Conservation (phyloP, 805 yeast species). For the Ogataea allantospora region DNA sequence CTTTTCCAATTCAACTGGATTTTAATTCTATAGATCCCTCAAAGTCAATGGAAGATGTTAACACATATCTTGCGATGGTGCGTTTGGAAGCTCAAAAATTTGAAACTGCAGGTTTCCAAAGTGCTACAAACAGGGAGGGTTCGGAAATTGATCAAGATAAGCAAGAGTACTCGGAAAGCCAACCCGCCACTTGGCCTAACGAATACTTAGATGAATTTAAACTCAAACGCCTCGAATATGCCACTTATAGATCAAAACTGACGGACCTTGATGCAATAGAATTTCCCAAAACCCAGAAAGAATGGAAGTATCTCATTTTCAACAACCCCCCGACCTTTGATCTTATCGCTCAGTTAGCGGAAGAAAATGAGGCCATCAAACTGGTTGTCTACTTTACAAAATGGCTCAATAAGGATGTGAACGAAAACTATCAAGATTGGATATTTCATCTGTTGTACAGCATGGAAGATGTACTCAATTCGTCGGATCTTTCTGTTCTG, state of each 20-base stretch:
- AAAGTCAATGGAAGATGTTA: slow-evolving; percentile 25
- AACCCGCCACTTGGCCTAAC: slow-evolving; percentile 1
- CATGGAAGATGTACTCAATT: slow-evolving; percentile 37
- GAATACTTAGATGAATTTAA: slow-evolving; percentile 21
- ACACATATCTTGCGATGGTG: slow-evolving; percentile 35
- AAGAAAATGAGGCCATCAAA: slow-evolving; percentile 35
- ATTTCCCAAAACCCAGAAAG: slow-evolving; percentile 36
- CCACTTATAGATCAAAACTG: slow-evolving; percentile 18
- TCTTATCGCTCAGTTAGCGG: slow-evolving; percentile 33
- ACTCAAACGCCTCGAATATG: slow-evolving; percentile 17
- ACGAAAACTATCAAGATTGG: slow-evolving; percentile 38
- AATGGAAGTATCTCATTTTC: slow-evolving; percentile 43
- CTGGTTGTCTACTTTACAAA: slow-evolving; percentile 41
- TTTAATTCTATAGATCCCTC: slow-evolving; percentile 16
- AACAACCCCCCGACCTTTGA: slow-evolving; percentile 34
- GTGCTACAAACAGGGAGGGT: slow-evolving; percentile 8
- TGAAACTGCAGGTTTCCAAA: slow-evolving; percentile 8
- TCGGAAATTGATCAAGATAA: too few species aligned
- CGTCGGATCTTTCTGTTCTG: slow-evolving; percentile 39
- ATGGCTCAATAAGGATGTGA: slow-evolving; percentile 39
- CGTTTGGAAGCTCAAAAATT: slow-evolving; percentile 31
- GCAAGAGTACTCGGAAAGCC: too few species aligned
- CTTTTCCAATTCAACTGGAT: slow-evolving; percentile 33
- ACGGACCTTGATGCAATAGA: slow-evolving; percentile 32
- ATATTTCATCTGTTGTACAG: slow-evolving; percentile 38